These are phyloP conservation scores for Fusarium sp. DNA, from an alignment of 2,329 filamentous ascomycete genomes.

Conservation along the genomic window DNA sequence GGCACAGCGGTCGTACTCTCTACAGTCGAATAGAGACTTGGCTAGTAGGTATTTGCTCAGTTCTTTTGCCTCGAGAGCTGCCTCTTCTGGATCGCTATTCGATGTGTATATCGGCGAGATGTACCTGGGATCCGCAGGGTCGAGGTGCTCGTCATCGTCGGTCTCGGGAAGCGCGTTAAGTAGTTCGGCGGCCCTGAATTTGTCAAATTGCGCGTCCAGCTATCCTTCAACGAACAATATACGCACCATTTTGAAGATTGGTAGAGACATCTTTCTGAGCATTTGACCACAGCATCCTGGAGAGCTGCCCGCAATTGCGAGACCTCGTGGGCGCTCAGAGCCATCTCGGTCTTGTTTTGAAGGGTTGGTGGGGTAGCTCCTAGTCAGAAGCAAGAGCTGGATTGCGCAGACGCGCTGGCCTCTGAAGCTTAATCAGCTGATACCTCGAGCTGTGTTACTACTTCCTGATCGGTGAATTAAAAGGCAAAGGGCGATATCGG, in stretches of 20 bases:
- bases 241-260: slow-evolving; percentile 94
- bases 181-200: slow-evolving; percentile 89
- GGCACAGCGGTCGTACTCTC: slow-evolving; percentile 93
- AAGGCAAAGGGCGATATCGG: not conserved
- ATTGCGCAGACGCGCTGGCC: slow-evolving; percentile 12
- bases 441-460: not conserved
- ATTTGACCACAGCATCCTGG: slow-evolving; percentile 88
- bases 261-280: slow-evolving; percentile 94
- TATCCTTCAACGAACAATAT: not conserved
- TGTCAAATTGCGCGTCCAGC: slow-evolving; percentile 26
- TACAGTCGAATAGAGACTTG: slow-evolving; percentile 94
- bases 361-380: slow-evolving; percentile 29
- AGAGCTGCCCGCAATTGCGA: slow-evolving; percentile 78
- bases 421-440: not conserved
- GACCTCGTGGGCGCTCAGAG: slow-evolving; percentile 67
- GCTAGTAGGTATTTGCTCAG: slow-evolving; percentile 87
- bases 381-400: slow-evolving; percentile 4
- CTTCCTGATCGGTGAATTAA: not conserved
- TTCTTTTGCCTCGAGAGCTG: slow-evolving; percentile 81
- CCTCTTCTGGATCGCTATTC: slow-evolving; percentile 78
- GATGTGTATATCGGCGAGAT: slow-evolving; percentile 62
- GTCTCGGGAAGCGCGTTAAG: slow-evolving; percentile 82
- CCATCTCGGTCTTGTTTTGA: slow-evolving; percentile 57
- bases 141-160: slow-evolving; percentile 61
- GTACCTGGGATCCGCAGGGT: slow-evolving; percentile 51